Evolutionary conservation across 352 stramenopile species (phyloP).

Genomic region (Phytophthora chlamydospora): DNA sequence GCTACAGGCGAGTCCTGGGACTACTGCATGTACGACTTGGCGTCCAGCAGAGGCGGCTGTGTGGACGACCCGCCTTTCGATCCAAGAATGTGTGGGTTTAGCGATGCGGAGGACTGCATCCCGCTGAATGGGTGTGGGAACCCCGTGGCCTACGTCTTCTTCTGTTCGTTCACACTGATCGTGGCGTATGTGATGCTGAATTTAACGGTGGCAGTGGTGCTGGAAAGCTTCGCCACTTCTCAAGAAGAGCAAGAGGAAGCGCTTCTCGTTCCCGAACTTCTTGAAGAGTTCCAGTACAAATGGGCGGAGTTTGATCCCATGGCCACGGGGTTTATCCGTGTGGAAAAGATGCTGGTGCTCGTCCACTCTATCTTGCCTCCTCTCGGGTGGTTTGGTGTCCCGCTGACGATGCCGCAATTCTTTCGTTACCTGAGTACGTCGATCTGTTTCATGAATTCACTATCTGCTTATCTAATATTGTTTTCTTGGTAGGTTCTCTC

Average conservation of each 20-base stretch:
- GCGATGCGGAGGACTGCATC: constrained; percentile 51
- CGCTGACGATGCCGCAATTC: constrained; percentile 39
- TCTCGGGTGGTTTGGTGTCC: constrained; percentile 59
- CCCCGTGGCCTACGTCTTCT: constrained; percentile 62
- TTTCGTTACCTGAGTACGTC: constrained; percentile 54
- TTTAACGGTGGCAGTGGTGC: constrained; percentile 92
- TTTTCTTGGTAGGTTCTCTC: constrained; percentile 41
- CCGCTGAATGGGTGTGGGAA: constrained; percentile 80
- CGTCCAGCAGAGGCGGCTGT: constrained; percentile 39
- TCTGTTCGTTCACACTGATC: constrained; percentile 89
- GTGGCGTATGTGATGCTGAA: constrained; percentile 94
- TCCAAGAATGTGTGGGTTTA: constrained; percentile 64
- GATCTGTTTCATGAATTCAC: not conserved
- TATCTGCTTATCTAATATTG: not conserved
- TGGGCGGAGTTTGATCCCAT: constrained; percentile 88
- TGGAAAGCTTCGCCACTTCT: constrained; percentile 87
- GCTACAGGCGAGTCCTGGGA: constrained; percentile 93
- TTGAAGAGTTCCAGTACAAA: constrained; percentile 86
- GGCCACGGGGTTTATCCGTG: constrained; percentile 77
- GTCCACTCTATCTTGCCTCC: constrained; percentile 71
- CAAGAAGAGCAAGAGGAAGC: constrained; percentile 80
- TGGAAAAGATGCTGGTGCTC: constrained; percentile 66
- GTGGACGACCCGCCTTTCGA: constrained; percentile 52
- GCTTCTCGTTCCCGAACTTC: constrained; percentile 75
- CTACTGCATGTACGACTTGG: constrained; percentile 88